Evolutionary conservation across 2,329 filamentous ascomycete species (phyloP).

Genomic region (Sarocladium brachiariae): DNA sequence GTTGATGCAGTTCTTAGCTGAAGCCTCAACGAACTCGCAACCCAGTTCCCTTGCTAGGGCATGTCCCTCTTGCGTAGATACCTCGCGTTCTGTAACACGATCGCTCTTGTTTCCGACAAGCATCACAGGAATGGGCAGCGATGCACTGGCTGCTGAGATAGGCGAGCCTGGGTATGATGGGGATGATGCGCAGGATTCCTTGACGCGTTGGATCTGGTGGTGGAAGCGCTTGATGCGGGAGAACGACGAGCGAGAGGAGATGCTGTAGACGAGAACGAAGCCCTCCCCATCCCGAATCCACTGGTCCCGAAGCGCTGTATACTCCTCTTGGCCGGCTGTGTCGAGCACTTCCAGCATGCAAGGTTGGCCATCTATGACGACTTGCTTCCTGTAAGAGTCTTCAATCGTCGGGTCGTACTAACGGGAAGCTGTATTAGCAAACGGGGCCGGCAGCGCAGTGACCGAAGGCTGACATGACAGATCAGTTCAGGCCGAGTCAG

Average conservation of each 20-base stretch:
- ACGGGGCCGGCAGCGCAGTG: background rate
- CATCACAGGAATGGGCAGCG: conserved; percentile 84
- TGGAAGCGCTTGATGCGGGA: conserved; percentile 92
- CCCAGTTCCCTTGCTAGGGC: conserved; percentile 85
- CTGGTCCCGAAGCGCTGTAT: conserved; percentile 91
- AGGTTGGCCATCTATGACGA: conserved; percentile 88
- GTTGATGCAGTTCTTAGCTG: conserved; percentile 96
- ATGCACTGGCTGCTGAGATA: conserved; percentile 50
- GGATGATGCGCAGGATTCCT: conserved; percentile 76
- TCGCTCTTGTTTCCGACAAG: conserved; percentile 98
- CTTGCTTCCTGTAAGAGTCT: conserved; percentile 81
- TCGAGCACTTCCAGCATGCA: conserved; percentile 98
- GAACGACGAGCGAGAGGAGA: conserved; percentile 93
- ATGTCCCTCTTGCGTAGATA: conserved; percentile 92
- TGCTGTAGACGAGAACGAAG: conserved; percentile 96
- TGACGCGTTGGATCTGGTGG: conserved; percentile 93
- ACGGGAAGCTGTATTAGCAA: conserved; percentile 1
- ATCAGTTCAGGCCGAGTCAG: conserved; percentile 5
- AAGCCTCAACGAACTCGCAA: conserved; percentile 95
- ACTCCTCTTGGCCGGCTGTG: conserved; percentile 97
- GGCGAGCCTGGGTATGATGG: conserved; percentile 72
- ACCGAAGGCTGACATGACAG: background rate
- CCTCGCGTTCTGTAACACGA: conserved; percentile 88
- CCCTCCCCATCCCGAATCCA: conserved; percentile 98
- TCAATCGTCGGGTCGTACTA: conserved; percentile 85